Evolutionary conservation across 2,329 filamentous ascomycete species (phyloP).

Genomic region (Endoconidiophora laricicola): DNA sequence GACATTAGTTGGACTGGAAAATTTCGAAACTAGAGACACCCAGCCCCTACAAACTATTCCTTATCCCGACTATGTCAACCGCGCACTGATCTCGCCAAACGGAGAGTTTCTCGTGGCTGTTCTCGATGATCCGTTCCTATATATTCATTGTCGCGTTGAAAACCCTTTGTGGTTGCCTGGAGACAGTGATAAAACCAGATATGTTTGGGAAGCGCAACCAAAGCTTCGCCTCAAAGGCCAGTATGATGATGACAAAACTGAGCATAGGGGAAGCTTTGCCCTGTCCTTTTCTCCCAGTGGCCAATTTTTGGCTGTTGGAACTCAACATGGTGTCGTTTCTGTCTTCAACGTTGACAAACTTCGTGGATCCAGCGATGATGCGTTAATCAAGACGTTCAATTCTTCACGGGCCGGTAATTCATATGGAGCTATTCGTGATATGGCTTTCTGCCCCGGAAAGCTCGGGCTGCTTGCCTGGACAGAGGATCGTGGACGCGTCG

Average conservation of each 20-base stretch:
- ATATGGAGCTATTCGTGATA: slow-evolving; percentile 69
- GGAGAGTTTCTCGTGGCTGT: slow-evolving; percentile 67
- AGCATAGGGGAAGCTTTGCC: slow-evolving; percentile 55
- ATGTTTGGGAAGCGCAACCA: slow-evolving; percentile 34
- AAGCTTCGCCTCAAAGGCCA: slow-evolving; percentile 43
- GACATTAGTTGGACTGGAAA: slow-evolving; percentile 60
- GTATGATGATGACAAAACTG: slow-evolving; percentile 33
- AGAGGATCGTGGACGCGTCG: slow-evolving; percentile 65
- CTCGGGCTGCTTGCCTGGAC: slow-evolving; percentile 89
- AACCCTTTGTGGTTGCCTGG: slow-evolving; percentile 18
- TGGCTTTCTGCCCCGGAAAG: slow-evolving; percentile 80
- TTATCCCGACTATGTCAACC: slow-evolving; percentile 78
- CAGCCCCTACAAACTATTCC: slow-evolving; percentile 52
- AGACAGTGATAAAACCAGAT: slow-evolving; percentile 15
- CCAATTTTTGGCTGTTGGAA: slow-evolving; percentile 56
- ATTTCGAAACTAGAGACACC: slow-evolving; percentile 30
- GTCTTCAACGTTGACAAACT: slow-evolving; percentile 47
- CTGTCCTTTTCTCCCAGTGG: slow-evolving; percentile 61
- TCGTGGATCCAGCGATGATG: slow-evolving; percentile 29
- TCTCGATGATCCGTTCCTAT: slow-evolving; percentile 72
- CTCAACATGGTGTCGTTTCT: slow-evolving; percentile 65
- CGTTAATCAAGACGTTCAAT: slow-evolving; percentile 58
- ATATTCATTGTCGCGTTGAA: slow-evolving; percentile 51
- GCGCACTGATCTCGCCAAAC: slow-evolving; percentile 83
- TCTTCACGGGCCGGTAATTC: slow-evolving; percentile 58